A percentile compares a stretch with the other conserved stretches of the same genome.
Conservation (phyloP, 1,284 basidiomycete genomes). For the Tylopilus orsonianus region DNA sequence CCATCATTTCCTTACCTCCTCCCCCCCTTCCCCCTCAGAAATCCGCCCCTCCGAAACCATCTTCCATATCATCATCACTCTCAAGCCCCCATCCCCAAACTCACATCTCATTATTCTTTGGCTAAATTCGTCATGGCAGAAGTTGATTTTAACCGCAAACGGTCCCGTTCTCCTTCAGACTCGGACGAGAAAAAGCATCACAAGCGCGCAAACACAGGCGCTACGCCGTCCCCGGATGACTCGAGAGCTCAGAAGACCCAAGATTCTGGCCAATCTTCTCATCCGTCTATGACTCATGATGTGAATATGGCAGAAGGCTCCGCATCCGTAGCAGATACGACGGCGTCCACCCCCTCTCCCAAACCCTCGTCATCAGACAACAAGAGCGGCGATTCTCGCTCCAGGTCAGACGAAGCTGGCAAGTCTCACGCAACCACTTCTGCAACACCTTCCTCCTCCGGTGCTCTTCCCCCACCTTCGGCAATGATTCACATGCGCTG, state of each 20-base stretch:
- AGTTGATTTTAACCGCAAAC: slow-evolving; percentile 77
- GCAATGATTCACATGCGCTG: slow-evolving; percentile 91
- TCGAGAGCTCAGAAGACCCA: slow-evolving; percentile 42
- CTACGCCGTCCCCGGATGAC: slow-evolving; percentile 58
- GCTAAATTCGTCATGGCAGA: slow-evolving; percentile 74
- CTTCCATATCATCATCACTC: slow-evolving; percentile 40
- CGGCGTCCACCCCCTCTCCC: slow-evolving; percentile 55
- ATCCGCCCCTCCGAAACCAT: slow-evolving; percentile 37
- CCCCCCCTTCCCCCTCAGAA: slow-evolving; percentile 33
- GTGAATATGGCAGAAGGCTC: slow-evolving; percentile 59
- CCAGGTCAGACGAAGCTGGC: slow-evolving; percentile 34
- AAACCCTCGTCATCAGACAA: slow-evolving; percentile 42
- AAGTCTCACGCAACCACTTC: slow-evolving; percentile 40
- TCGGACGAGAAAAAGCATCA: slow-evolving; percentile 72
- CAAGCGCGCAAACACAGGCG: slow-evolving; percentile 81
- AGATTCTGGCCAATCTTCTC: slow-evolving; percentile 40
- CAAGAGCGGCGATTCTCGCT: slow-evolving; percentile 37
- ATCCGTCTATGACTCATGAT: slow-evolving; percentile 50
- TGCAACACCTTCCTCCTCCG: slow-evolving; percentile 48
- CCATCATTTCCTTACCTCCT: slow-evolving; percentile 38
- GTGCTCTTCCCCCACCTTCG: slow-evolving; percentile 47
- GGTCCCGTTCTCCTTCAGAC: slow-evolving; percentile 83
- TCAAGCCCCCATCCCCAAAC: slow-evolving; percentile 38
- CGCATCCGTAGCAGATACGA: slow-evolving; percentile 49
- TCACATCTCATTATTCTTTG: slow-evolving; percentile 43